A percentile compares a stretch with the other conserved stretches of the same genome.
Conservation (phyloP, 306 rosid genomes). For the Quillaja saponaria region DNA sequence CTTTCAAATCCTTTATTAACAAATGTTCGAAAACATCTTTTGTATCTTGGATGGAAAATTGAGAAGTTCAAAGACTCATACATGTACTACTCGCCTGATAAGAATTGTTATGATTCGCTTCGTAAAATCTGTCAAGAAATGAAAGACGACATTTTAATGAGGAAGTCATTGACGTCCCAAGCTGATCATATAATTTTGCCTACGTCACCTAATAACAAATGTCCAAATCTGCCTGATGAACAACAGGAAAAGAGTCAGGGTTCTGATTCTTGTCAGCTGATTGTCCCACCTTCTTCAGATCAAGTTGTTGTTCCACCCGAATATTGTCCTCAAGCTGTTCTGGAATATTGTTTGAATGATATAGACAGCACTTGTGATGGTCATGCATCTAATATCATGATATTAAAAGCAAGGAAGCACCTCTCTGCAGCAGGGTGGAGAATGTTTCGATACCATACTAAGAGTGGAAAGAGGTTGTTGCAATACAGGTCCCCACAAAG, state of each 20-base stretch:
- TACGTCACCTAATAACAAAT: slow-evolving; percentile 9
- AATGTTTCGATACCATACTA: slow-evolving; percentile 17
- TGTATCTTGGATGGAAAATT: slow-evolving; percentile 69
- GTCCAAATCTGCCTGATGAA: slow-evolving; percentile 19
- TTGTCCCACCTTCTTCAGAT: slow-evolving; percentile 20
- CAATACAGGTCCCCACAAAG: slow-evolving; percentile 51
- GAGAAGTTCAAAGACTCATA: slow-evolving; percentile 21
- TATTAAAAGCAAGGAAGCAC: slow-evolving; percentile 46
- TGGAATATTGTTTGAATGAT: slow-evolving; percentile 38
- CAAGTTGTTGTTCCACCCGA: slow-evolving; percentile 23
- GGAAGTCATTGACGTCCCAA: slow-evolving; percentile 28
- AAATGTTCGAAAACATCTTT: slow-evolving; percentile 50
- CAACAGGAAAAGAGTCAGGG: slow-evolving; percentile 32
- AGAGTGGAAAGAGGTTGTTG: slow-evolving; percentile 31
- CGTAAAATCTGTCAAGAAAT: slow-evolving; percentile 43
- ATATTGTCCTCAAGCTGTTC: slow-evolving; percentile 47
- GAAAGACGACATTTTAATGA: slow-evolving; percentile 9
- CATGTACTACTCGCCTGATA: slow-evolving; percentile 45
- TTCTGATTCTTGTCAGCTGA: slow-evolving; percentile 23
- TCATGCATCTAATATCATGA: slow-evolving; percentile 4
- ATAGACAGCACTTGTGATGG: neutral
- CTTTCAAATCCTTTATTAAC: neutral
- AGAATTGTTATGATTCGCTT: slow-evolving; percentile 47
- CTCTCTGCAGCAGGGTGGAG: slow-evolving; percentile 54
- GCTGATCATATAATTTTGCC: slow-evolving; percentile 24